Percentiles rank a stretch among this genome's conserved stretches.
phyloP scores from a whole-genome alignment of 768 basidiomycete species.

The Clavaria fumosa region DNA sequence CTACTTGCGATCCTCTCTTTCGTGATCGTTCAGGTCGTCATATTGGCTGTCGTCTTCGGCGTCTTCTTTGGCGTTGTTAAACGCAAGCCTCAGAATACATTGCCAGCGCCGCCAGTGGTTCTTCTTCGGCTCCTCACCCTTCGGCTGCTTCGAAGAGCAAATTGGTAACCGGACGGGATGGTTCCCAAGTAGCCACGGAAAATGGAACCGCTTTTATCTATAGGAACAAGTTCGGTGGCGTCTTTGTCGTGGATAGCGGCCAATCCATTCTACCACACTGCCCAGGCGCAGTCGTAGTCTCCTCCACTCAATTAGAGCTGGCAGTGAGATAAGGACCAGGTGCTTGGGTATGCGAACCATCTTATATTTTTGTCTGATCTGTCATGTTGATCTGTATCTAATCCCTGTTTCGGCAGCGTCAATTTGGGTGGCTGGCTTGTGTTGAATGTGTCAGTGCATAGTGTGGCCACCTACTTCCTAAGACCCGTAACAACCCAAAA shows the following conservation, averaged over 20 bases:
- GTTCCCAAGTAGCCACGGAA: constrained; percentile 33
- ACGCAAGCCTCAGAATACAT: background rate
- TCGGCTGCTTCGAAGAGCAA: too few species aligned
- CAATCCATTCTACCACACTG: constrained; percentile 37
- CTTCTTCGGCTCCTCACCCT: background rate
- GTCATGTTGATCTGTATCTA: background rate
- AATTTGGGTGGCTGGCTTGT: constrained; percentile 92
- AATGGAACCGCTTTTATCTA: constrained; percentile 49
- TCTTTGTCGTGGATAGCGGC: constrained; percentile 14
- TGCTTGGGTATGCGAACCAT: constrained; percentile 44
- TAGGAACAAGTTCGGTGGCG: constrained; percentile 44
- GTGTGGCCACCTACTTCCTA: too few species aligned
- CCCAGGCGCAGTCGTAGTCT: constrained; percentile 66
- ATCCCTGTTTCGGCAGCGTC: constrained; percentile 35
- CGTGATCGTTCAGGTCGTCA: too few species aligned
- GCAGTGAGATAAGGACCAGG: constrained; percentile 53
- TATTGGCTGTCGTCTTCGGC: constrained; percentile 9
- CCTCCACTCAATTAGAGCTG: constrained; percentile 80
- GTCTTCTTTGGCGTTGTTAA: constrained; percentile 8
- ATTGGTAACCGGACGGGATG: constrained; percentile 32
- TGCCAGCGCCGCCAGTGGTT: background rate
- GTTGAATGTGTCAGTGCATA: too few species aligned
- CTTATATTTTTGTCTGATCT: constrained; percentile 3
- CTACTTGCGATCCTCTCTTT: too few species aligned
- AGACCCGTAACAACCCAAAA: too few species aligned